These are phyloP conservation scores for Linanthus parryae DNA, from an alignment of 148 eudicot species.

Conservation along the genomic window DNA sequence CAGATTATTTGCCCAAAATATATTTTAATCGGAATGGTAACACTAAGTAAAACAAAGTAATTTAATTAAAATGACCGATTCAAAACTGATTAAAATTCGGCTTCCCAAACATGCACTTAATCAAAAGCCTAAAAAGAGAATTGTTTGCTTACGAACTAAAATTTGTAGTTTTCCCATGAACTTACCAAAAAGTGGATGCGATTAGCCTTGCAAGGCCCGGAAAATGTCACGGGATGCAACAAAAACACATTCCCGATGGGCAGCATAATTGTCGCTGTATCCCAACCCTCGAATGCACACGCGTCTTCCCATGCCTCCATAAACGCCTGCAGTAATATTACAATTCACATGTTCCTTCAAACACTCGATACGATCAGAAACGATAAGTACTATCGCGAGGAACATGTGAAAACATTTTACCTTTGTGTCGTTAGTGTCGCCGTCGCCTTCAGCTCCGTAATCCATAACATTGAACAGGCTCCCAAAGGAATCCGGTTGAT, in stretches of 20 bases:
- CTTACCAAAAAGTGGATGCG: constrained; percentile 12
- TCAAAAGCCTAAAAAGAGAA: too few species aligned
- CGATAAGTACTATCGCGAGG: too few species aligned
- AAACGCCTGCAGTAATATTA: constrained; percentile 5
- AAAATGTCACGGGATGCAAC: constrained; percentile 10
- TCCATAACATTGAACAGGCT: constrained; percentile 8
- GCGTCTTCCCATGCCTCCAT: constrained; percentile 7
- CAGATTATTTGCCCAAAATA: neutral
- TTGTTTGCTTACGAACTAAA: too few species aligned
- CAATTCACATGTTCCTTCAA: neutral
- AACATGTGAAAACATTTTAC: constrained; percentile 1
- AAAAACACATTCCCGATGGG: constrained; percentile 9
- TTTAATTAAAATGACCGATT: too few species aligned
- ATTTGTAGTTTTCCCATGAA: neutral
- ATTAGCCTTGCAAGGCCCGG: constrained; percentile 15
- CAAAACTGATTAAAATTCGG: too few species aligned
- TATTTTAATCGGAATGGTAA: neutral
- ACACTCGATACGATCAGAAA: too few species aligned
- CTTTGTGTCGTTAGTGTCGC: constrained; percentile 10
- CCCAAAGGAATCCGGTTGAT: neutral
- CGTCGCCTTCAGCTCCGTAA: constrained; percentile 20
- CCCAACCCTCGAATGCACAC: constrained; percentile 8
- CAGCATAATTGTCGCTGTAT: constrained; percentile 4
- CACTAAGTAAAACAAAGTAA: neutral
- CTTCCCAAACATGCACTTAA: too few species aligned